These are phyloP conservation scores for Linderniella brevidens DNA, from an alignment of 257 asterid genomes.

Conservation along the genomic window DNA sequence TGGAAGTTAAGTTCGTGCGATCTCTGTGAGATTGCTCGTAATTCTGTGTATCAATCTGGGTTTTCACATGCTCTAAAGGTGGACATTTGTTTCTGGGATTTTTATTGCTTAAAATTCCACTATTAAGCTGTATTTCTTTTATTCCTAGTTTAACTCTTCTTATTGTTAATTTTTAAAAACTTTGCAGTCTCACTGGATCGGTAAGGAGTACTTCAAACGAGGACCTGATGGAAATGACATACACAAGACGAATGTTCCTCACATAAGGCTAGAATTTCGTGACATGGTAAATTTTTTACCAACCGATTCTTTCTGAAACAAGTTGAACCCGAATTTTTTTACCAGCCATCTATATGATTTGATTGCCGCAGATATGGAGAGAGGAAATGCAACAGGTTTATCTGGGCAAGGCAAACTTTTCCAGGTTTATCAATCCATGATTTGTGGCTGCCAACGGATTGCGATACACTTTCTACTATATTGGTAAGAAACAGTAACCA, in stretches of 20 bases:
- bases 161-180: conserved; percentile 4
- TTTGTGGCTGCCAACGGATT: too few species aligned
- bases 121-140: conserved; percentile 1
- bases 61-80: conserved; percentile 90
- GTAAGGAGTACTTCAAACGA: conserved; percentile 65
- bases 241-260: conserved; percentile 93
- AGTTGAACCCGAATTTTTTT: neutral
- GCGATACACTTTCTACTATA: too few species aligned
- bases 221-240: conserved; percentile 94
- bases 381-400: conserved; percentile 90
- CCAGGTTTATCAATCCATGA: conserved; percentile 45
- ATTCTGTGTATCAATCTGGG: conserved; percentile 91
- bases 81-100: neutral
- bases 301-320: neutral
- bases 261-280: conserved; percentile 83
- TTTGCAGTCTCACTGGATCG: conserved; percentile 85
- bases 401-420: conserved; percentile 53
- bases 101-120: too few species aligned
- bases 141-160: neutral
- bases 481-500: too few species aligned
- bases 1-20: conserved; percentile 95
- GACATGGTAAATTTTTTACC: conserved; percentile 36
- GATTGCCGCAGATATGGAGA: conserved; percentile 54
- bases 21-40: conserved; percentile 94
- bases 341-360: conserved; percentile 6